Conservation (phyloP, 495 filamentous ascomycete genomes). For the Jackrogersella multiformis region DNA sequence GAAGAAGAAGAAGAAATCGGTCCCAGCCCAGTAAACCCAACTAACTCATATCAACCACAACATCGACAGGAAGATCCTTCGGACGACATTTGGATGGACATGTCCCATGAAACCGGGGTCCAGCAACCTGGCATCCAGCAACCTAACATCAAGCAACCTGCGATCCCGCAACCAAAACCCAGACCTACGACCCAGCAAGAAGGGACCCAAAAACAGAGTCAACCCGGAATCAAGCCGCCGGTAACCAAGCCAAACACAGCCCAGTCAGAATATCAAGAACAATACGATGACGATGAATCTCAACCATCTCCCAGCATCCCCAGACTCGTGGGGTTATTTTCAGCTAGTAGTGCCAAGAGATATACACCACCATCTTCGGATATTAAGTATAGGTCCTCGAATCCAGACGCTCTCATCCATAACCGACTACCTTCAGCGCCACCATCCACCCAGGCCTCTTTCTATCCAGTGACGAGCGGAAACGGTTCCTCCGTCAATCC, state of each 20-base stretch:
- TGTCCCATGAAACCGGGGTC: background rate
- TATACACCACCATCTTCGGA: slow-evolving; percentile 8
- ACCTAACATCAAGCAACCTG: no score
- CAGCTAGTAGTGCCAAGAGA: background rate
- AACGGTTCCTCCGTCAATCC: slow-evolving; percentile 28
- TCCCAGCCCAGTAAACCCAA: background rate
- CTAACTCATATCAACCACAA: background rate
- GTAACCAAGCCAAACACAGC: background rate
- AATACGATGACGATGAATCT: no score
- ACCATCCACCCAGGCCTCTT: slow-evolving; percentile 8
- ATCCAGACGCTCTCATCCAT: slow-evolving; percentile 28
- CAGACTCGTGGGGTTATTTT: background rate
- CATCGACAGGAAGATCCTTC: background rate
- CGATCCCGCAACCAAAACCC: background rate
- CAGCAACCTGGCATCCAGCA: background rate
- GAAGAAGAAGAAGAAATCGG: slow-evolving; percentile 17
- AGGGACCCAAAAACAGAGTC: background rate
- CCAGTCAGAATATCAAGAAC: background rate
- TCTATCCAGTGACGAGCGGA: slow-evolving; percentile 34
- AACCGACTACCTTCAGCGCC: slow-evolving; percentile 17
- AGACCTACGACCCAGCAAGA: background rate
- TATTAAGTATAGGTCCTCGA: slow-evolving; percentile 21
- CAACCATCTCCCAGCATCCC: background rate
- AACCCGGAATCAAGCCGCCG: no score
- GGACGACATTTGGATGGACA: background rate